Evolutionary conservation across 257 asterid genomes (phyloP).

Genomic region (Striga asiatica): DNA sequence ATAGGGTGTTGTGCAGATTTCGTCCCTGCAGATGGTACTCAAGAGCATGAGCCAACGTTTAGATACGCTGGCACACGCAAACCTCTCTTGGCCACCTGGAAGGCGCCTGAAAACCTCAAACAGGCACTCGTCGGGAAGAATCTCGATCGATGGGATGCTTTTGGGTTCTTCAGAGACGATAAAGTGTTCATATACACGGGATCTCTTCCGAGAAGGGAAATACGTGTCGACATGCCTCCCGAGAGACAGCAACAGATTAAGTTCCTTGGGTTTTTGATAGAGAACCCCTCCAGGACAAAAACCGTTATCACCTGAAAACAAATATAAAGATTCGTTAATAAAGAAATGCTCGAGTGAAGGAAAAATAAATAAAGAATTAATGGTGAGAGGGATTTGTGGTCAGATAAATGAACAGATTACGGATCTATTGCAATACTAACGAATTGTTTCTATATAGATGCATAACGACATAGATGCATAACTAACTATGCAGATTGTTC

Average conservation of each 20-base stretch:
- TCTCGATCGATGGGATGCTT: conserved; percentile 56
- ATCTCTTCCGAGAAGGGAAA: conserved; percentile 68
- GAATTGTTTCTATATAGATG: neutral
- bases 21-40: conserved; percentile 62
- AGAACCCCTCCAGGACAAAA: conserved; percentile 42
- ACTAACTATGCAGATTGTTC: too few relatives aligned
- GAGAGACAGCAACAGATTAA: conserved; percentile 37
- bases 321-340: conserved; percentile 10
- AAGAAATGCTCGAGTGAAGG: conserved; percentile 8
- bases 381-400: too few relatives aligned
- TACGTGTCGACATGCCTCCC: conserved; percentile 53
- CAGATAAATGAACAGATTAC: too few relatives aligned
- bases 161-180: conserved; percentile 32
- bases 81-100: conserved; percentile 56
- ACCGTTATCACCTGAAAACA: conserved; percentile 39
- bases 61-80: conserved; percentile 72
- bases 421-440: neutral
- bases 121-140: conserved; percentile 93
- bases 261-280: conserved; percentile 44
- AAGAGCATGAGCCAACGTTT: conserved; percentile 88
- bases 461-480: too few relatives aligned
- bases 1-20: conserved; percentile 21
- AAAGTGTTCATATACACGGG: conserved; percentile 66
- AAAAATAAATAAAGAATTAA: too few relatives aligned
- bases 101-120: conserved; percentile 84